phyloP scores from a whole-genome alignment of 2,329 filamentous ascomycete species.

The Hypoxylon sp. region DNA sequence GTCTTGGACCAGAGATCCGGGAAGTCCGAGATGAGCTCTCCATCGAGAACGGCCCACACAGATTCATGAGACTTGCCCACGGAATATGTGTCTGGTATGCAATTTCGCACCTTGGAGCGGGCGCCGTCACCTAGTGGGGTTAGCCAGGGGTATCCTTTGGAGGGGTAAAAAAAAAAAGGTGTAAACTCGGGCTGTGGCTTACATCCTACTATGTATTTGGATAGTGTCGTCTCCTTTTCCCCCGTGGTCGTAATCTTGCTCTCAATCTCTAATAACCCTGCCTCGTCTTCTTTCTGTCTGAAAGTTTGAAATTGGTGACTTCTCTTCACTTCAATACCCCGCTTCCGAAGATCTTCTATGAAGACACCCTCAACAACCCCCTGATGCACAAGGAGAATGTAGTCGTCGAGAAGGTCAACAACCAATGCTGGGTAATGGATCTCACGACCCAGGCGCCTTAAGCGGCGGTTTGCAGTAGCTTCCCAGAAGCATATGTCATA shows the following conservation, averaged over 20 bases:
- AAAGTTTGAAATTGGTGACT: slow-evolving; percentile 76
- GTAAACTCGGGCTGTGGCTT: slow-evolving; percentile 20
- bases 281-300: slow-evolving; percentile 59
- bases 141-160: slow-evolving; percentile 30
- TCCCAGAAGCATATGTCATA: slow-evolving; percentile 84
- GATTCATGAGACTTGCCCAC: slow-evolving; percentile 49
- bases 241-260: slow-evolving; percentile 57
- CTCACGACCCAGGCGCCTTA: slow-evolving; percentile 75
- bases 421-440: slow-evolving; percentile 74
- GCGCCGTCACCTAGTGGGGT: slow-evolving; percentile 69
- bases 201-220: slow-evolving; percentile 78
- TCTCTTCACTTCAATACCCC: slow-evolving; percentile 74
- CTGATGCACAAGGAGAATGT: slow-evolving; percentile 76
- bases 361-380: slow-evolving; percentile 82
- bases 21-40: slow-evolving; percentile 79
- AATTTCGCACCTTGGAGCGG: slow-evolving; percentile 77
- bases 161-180: background rate
- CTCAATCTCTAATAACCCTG: slow-evolving; percentile 56
- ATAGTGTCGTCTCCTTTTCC: slow-evolving; percentile 61
- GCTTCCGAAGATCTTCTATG: slow-evolving; percentile 76
- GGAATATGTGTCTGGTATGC: slow-evolving; percentile 67
- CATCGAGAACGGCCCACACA: slow-evolving; percentile 80
- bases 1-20: slow-evolving; percentile 84
- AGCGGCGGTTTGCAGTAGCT: slow-evolving; percentile 63
- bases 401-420: slow-evolving; percentile 70